phyloP scores from a whole-genome alignment of 352 stramenopile species.

The Poterioochromonas sp. region DNA sequence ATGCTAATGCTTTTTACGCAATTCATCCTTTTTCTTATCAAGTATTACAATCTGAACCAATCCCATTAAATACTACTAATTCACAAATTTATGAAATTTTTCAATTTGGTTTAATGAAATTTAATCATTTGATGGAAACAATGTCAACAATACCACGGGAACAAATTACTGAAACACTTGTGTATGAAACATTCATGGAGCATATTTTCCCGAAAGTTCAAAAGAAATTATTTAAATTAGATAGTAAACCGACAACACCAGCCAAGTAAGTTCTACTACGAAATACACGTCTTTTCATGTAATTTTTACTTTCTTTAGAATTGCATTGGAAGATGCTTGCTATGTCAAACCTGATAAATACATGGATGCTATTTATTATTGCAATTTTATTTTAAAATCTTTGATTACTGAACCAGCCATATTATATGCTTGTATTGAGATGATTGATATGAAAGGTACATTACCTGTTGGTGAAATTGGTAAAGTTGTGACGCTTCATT shows the following conservation, averaged over 20 bases:
- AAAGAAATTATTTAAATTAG: background rate
- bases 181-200: background rate
- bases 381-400: background rate
- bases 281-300: background rate
- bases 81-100: no score
- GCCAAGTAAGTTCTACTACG: background rate
- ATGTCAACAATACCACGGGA: no score
- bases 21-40: no score
- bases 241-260: background rate
- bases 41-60: no score
- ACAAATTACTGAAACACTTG: no score
- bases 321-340: background rate
- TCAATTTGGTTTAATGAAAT: no score
- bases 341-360: background rate
- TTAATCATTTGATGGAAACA: no score
- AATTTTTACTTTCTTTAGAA: background rate
- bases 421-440: constrained; percentile 34
- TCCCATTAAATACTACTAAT: no score
- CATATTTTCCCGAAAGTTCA: background rate
- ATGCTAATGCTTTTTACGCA: no score
- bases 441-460: constrained; percentile 40
- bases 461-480: constrained; percentile 45
- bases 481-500: constrained; percentile 41
- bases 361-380: background rate
- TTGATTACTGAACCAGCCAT: constrained; percentile 38